Base-by-base conservation (phyloP, 2,329 filamentous ascomycete species). In the Aspergillus sp. region DNA sequence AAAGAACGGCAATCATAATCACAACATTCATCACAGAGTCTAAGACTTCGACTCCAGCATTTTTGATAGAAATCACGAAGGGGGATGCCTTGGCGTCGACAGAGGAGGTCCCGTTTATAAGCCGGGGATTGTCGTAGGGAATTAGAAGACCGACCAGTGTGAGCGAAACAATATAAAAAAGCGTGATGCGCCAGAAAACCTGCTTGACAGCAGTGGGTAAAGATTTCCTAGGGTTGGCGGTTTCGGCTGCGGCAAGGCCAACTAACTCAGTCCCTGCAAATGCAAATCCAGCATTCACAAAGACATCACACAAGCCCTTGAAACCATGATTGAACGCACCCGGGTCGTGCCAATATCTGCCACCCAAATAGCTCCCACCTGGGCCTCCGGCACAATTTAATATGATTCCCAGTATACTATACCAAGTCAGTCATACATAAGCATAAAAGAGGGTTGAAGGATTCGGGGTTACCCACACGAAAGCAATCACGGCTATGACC, bases 11-110 rank as follows among this genome's bases (percentile, higher is more conserved):
- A 61, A 96, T 86, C 70, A 97, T 86, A 72, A 97, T 96, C 60
- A 97, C 91, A n/a, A 86, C 87, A 74, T 98, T 97, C 89, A 97
- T 96, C 54, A 97, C 84, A 0, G 90, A 93, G 2, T 91, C 91
- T 3, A 97, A 83, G 2, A 89, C 87, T 43, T 84, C 77, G 66
- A 97, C 96, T 8, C 90, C 89, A 1, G 92, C 91, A 62, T 92
- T 89, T 64, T 89, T 81, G 66, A 96, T 96, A 61, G 93, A 91
- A 67, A 97, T 96, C 66, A 97, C 93, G 72, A 97, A 97, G 2
- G 93, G 93, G 3, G 91, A 96, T 1, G 91, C 89, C 24, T 86
- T 85, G 44, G 88, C 85, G 70, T 92, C 85, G 49, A 83, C 84
- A n/a, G 80, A 79, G 55, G 79, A 83, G 23, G 73, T 77, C 41